Base-by-base conservation (phyloP, 1,284 basidiomycete species). In the Cerrena zonata region DNA sequence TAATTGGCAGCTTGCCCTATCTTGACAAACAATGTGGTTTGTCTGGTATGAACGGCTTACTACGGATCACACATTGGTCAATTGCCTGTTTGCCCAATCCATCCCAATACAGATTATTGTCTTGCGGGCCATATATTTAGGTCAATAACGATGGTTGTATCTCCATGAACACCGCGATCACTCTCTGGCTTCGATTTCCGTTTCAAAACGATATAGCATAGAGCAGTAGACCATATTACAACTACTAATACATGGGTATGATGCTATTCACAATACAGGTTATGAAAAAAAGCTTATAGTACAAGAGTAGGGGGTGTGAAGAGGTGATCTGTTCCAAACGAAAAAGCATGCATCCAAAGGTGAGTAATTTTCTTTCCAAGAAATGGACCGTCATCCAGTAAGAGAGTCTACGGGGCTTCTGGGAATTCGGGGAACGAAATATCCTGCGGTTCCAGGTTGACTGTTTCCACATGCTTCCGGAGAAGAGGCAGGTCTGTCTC, bases 401-500 rank as follows among this genome's bases (percentile, higher is more conserved):
- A 15, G 30, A 34, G 7, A 5, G 7, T 40, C 19, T 18, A 40
- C 39, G 39, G 39, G 5, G 39, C 21, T 19, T 51, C 55, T 10
- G 61, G 58, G 46, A 61, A 63, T 7, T 56, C 54, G 13, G 58
- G 52, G 26, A 55, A 54, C 10, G 50, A 48, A 11, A 57, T 53
- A 23, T 60, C 57, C 39, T 55, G 56, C 34, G 61, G 62, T 44
- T 65, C 60, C 4, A 65, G 56, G 56, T 66, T 62, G 44, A 66
- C 65, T 13, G 18, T 51, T 30, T 65, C 62, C 18, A 66, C 58
- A 21, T 61, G 57, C 41, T 58, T 49, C 23, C 63, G 53, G 19
- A 66, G 53, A 38, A 54, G 48, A 13, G 61, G 54, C 30, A 66
- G 49, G 49, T 66, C 65, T 22, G 65, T 66, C 45, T 64, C 62